Base-by-base conservation (phyloP, 768 basidiomycete genomes). In the Roridomyces roridus region DNA sequence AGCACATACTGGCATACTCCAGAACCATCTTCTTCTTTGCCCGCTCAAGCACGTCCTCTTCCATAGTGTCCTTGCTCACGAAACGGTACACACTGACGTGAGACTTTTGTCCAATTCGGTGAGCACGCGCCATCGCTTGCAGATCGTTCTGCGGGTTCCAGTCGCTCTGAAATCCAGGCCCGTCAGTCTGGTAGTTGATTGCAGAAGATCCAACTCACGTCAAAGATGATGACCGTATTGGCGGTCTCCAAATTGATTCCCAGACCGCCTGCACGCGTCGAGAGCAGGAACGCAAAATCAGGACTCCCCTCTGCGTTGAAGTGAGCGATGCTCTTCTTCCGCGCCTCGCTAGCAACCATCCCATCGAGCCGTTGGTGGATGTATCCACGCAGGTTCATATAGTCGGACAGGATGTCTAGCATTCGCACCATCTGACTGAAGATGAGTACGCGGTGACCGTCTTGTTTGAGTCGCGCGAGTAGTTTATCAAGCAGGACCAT, bases 401-500 rank as follows among this genome's bases (percentile, higher is more conserved):
- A 98, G 73, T 99, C 97, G 62, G 92, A 96, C 66, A 99, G 85
- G 70, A 99, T 98, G 75, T 99, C 97, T 41, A 99, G 82, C 87
- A 98, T 93, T 56, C 97, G 87, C 56, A 98, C 96, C 97, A 99
- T 99, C 74, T 98, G 94, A 67, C 95, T 97, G 80, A 99, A 99
- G 66, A 99, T 98, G 65, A 99, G 83, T 24, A 99, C 97, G 46
- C 97, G 91, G 67, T 98, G 97, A 4, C 92, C 92, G 70, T 98
- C 96, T 63, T 85, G 87, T 66, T 91, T 91, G 46, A 98, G 83
- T 17, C 93, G 87, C 21, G 81, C 83, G n/a, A 98, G 86, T 15
- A 99, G 85, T 72, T 99, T 99, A 78, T 99, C 97, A 51, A 99
- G 87, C 28, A 99, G 78, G 45, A 98, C 96, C 90, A 99, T 88